Evolutionary conservation across 176 grass and related monocot species (phyloP).

Genomic region (Cymbopogon citratus): DNA sequence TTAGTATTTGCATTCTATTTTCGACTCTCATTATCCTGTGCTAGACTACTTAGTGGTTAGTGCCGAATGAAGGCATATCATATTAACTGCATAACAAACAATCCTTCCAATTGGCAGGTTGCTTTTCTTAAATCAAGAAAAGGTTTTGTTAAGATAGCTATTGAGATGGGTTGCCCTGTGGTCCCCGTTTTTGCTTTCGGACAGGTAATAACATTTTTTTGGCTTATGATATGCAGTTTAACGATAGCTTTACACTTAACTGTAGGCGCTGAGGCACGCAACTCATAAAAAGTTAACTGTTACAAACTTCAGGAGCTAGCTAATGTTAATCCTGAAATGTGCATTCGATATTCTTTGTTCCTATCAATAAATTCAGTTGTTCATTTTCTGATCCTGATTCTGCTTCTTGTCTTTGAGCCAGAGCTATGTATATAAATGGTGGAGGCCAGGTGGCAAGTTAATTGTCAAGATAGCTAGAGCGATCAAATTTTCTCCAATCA

Average conservation of each 20-base stretch:
- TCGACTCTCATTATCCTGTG: neutral
- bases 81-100: slow-evolving; percentile 10
- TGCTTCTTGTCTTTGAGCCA: slow-evolving; percentile 16
- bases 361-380: neutral
- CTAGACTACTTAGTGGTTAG: neutral
- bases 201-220: slow-evolving; percentile 45
- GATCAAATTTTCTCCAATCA: slow-evolving; percentile 86
- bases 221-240: neutral
- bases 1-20: neutral
- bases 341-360: neutral
- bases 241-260: neutral
- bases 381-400: neutral
- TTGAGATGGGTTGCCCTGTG: slow-evolving; percentile 69
- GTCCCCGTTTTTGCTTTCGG: slow-evolving; percentile 81
- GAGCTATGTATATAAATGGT: slow-evolving; percentile 84
- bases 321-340: neutral
- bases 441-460: slow-evolving; percentile 79
- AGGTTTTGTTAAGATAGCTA: slow-evolving; percentile 88
- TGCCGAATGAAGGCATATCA: neutral
- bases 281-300: neutral
- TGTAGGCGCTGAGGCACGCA: neutral
- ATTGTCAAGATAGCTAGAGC: slow-evolving; percentile 82
- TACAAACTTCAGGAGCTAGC: neutral
- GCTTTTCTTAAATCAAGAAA: slow-evolving; percentile 90
- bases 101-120: slow-evolving; percentile 46